phyloP scores from a whole-genome alignment of 2,329 filamentous ascomycete genomes.

The Aspergillus glaucus region DNA sequence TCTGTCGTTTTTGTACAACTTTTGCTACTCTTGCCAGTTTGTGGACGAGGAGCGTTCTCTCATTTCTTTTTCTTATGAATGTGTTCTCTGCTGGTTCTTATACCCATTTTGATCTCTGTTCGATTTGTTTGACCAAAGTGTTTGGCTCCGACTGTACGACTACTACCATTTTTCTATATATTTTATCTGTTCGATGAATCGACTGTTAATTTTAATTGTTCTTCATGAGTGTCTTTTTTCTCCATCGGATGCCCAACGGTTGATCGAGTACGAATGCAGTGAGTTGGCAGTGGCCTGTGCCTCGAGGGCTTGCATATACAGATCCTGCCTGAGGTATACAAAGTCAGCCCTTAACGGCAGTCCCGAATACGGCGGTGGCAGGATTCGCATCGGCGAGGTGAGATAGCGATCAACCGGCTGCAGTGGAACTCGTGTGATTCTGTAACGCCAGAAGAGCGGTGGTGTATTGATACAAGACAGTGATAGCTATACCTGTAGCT shows the following conservation, averaged over 20 bases:
- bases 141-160: neutral
- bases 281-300: neutral
- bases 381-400: neutral
- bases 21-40: too few species aligned
- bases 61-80: neutral
- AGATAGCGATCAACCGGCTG: neutral
- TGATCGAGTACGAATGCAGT: neutral
- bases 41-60: too few species aligned
- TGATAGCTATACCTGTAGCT: too few species aligned
- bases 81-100: conserved; percentile 6
- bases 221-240: too few species aligned
- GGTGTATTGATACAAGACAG: neutral
- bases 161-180: neutral
- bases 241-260: too few species aligned
- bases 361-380: neutral
- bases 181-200: neutral
- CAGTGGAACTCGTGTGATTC: neutral
- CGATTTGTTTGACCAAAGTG: neutral
- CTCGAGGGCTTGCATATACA: neutral
- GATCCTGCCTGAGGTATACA: neutral
- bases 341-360: neutral
- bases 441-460: neutral
- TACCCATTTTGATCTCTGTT: conserved; percentile 14
- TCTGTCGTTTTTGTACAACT: too few species aligned
- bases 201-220: neutral